Evolutionary conservation across 108 stramenopile genomes (phyloP).

Genomic region (Skeletonema menzelii): DNA sequence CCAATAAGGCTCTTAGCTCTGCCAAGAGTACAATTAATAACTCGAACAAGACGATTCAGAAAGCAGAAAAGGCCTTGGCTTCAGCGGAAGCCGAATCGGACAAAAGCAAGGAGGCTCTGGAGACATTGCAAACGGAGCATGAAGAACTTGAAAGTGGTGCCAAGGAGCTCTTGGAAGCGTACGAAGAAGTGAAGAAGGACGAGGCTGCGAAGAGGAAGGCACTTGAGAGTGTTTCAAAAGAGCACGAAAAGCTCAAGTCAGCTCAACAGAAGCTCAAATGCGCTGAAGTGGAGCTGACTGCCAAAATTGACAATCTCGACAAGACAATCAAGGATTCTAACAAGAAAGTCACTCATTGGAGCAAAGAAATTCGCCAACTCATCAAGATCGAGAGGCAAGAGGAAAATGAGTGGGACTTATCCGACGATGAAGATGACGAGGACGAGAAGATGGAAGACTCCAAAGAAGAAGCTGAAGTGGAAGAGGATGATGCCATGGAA

Average conservation of each 20-base stretch:
- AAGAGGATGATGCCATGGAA: slow-evolving; percentile 35
- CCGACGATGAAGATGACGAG: slow-evolving; percentile 59
- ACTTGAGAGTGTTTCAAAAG: slow-evolving; percentile 61
- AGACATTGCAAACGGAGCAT: slow-evolving; percentile 67
- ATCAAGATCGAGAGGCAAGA: slow-evolving; percentile 56
- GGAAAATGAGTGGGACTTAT: slow-evolving; percentile 55
- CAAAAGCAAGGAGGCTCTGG: slow-evolving; percentile 43
- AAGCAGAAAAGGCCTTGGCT: slow-evolving; percentile 60
- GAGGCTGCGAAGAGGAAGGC: slow-evolving; percentile 69
- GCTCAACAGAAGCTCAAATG: slow-evolving; percentile 69
- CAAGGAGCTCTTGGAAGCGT: slow-evolving; percentile 62
- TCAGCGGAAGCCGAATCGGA: slow-evolving; percentile 60
- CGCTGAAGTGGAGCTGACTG: slow-evolving; percentile 79
- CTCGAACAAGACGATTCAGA: slow-evolving; percentile 61
- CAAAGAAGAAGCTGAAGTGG: slow-evolving; percentile 36
- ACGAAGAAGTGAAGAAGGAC: slow-evolving; percentile 74
- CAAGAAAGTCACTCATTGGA: slow-evolving; percentile 64
- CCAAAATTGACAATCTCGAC: slow-evolving; percentile 71
- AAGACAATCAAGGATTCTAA: slow-evolving; percentile 70
- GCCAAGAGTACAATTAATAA: slow-evolving; percentile 74
- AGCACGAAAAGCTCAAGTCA: slow-evolving; percentile 70
- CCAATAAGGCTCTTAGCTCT: slow-evolving; percentile 66
- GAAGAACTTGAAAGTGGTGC: slow-evolving; percentile 68
- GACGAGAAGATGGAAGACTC: slow-evolving; percentile 36
- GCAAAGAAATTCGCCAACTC: slow-evolving; percentile 67